Conservation (phyloP, 805 yeast genomes). For the Sugiyamaella boreocaroliniensis region DNA sequence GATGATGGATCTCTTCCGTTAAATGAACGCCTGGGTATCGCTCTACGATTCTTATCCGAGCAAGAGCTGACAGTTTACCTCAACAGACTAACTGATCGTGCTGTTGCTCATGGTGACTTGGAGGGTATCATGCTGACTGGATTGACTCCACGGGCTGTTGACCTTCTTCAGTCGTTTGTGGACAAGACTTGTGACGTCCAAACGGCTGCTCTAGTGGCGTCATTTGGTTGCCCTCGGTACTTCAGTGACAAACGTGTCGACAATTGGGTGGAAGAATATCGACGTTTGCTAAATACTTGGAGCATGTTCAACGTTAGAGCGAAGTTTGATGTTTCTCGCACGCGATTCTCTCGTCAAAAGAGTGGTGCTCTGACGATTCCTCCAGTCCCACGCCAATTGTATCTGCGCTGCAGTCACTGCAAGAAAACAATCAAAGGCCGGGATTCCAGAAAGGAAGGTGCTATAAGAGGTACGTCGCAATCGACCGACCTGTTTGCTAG, state of each 20-base stretch:
- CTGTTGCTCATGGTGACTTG: constrained; percentile 70
- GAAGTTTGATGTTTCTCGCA: constrained; percentile 72
- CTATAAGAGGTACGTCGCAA: neutral
- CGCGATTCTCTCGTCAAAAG: constrained; percentile 51
- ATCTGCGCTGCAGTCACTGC: constrained; percentile 75
- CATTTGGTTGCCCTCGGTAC: constrained; percentile 79
- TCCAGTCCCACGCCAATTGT: constrained; percentile 65
- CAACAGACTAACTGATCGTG: constrained; percentile 61
- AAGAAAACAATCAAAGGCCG: constrained; percentile 40
- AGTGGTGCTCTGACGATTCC: constrained; percentile 43
- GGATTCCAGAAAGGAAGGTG: neutral
- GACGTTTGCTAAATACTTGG: constrained; percentile 72
- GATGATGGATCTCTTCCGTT: constrained; percentile 85
- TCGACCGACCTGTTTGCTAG: constrained; percentile 10
- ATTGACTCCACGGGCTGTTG: constrained; percentile 77
- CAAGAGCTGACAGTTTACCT: constrained; percentile 64
- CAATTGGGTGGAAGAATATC: constrained; percentile 65
- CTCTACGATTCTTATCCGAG: constrained; percentile 77
- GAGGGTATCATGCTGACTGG: constrained; percentile 91
- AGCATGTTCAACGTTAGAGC: constrained; percentile 71
- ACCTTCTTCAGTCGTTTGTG: constrained; percentile 76
- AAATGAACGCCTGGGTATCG: constrained; percentile 84
- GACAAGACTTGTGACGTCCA: constrained; percentile 87
- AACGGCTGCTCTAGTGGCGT: constrained; percentile 75
- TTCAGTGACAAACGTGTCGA: constrained; percentile 67